phyloP scores from a whole-genome alignment of 1,284 basidiomycete genomes.

The Ganoderma sp. region DNA sequence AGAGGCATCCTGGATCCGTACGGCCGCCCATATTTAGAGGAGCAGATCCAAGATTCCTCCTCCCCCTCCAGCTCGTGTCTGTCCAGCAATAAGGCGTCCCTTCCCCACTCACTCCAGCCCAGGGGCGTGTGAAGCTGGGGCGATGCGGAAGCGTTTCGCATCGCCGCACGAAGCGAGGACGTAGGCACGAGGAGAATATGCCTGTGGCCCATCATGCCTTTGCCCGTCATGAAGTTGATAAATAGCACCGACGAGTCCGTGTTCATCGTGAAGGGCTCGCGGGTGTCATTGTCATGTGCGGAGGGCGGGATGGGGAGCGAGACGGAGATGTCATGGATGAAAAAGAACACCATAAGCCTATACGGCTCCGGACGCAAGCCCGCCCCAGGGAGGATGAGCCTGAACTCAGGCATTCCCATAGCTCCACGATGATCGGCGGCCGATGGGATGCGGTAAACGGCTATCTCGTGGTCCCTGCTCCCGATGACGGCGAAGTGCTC shows the following conservation, averaged over 20 bases:
- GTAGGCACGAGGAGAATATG: background rate
- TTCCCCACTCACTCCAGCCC: background rate
- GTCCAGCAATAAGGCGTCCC: background rate
- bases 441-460: background rate
- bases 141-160: background rate
- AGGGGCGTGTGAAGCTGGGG: background rate
- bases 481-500: background rate
- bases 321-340: background rate
- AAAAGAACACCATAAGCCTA: background rate
- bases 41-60: background rate
- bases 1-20: slow-evolving; percentile 3
- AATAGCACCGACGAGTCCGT: background rate
- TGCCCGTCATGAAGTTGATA: background rate
- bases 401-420: too few relatives aligned
- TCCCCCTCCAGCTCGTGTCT: background rate
- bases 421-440: background rate
- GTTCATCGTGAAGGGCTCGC: background rate
- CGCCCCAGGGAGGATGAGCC: background rate
- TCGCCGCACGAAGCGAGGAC: background rate
- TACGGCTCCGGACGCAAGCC: background rate
- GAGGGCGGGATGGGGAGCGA: background rate
- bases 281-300: background rate
- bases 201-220: background rate
- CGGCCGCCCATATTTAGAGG: background rate
- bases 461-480: background rate